A percentile compares a stretch with the other conserved stretches of the same genome.
Evolutionary conservation across 148 eudicot species (phyloP).

Genomic region (Vaccinium vitisidaea): DNA sequence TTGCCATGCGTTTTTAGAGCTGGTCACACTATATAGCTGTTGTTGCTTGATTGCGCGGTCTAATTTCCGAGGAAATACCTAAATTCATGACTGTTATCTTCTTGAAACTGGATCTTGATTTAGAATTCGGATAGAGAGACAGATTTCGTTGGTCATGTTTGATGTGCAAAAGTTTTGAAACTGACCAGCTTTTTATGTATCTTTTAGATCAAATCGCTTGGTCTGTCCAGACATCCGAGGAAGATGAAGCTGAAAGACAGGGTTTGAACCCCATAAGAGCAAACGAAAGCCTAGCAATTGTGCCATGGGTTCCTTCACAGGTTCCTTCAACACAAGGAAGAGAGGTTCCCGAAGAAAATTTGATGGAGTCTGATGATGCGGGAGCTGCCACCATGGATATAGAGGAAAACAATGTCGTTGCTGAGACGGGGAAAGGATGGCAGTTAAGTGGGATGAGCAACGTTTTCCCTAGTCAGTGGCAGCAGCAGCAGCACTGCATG

Average conservation of each 20-base stretch:
- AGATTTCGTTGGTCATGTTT: neutral
- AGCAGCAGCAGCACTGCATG: conserved; percentile 84
- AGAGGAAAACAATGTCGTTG: conserved; percentile 35
- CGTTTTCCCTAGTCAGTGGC: conserved; percentile 34
- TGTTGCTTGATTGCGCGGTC: neutral
- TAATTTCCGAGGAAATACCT: neutral
- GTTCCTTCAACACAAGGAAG: conserved; percentile 19
- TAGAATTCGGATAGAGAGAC: neutral
- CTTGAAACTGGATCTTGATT: neutral
- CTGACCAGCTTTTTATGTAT: conserved; percentile 14
- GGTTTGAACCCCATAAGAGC: conserved; percentile 10
- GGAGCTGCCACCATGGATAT: conserved; percentile 64
- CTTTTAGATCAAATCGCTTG: conserved; percentile 47
- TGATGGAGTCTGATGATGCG: conserved; percentile 67
- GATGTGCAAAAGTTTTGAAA: neutral
- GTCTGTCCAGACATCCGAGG: conserved; percentile 26
- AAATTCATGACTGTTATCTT: neutral
- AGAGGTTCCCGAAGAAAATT: conserved; percentile 25
- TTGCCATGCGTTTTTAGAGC: neutral
- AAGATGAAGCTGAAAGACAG: conserved; percentile 23
- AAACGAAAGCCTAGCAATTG: conserved; percentile 59
- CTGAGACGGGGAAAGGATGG: conserved; percentile 22
- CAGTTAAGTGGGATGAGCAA: conserved; percentile 20
- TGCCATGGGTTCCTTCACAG: conserved; percentile 72
- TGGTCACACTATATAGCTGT: neutral